Base-by-base conservation (phyloP, 2,329 filamentous ascomycete genomes). In the Penicillium fuscoglaucum region DNA sequence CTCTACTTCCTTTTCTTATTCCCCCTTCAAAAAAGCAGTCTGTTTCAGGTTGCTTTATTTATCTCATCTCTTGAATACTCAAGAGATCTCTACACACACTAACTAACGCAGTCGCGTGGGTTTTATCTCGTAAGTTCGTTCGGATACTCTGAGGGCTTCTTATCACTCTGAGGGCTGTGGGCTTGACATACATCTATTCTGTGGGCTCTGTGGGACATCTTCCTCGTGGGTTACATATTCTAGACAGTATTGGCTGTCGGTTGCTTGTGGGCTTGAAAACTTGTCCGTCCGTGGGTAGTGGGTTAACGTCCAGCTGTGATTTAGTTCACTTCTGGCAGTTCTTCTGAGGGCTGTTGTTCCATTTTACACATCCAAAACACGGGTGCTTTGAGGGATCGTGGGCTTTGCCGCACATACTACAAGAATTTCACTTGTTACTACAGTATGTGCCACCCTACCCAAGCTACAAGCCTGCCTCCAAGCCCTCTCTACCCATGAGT, bases 231-330 rank as follows among this genome's bases (percentile, higher is more conserved):
- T 74, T 77, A 71, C 72, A 70, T 74, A 71, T 68, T 64, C 69
- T 71, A 74, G 70, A 73, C 73, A 71, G 71, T 75, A 70, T 74
- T 68, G 69, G 71, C 74, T 73, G 74, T 76, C 72, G 72, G 72
- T 72, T 72, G 55, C 55, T 57, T 75, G 76, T 76, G 75, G 76
- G 76, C 74, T 77, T 76, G 69, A 74, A 72, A 71, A 72, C 63
- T 74, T 37, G 69, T 73, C 69, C 65, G 69, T 74, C 40, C 74
- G 73, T 69, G 72, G 73, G 72, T 72, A 73, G 74, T 76, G 73
- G 73, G 70, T 70, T 67, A 72, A 70, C 67, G 57, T 68, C 65
- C 66, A 69, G 68, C 61, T 70, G 70, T 71, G 66, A 68, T 70
- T 69, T 63, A 67, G 60, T 61, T 68, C 69, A 69, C 69, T 67